These are phyloP conservation scores for Lotmaria passim DNA, from an alignment of 208 protist genomes.

Conservation along the genomic window DNA sequence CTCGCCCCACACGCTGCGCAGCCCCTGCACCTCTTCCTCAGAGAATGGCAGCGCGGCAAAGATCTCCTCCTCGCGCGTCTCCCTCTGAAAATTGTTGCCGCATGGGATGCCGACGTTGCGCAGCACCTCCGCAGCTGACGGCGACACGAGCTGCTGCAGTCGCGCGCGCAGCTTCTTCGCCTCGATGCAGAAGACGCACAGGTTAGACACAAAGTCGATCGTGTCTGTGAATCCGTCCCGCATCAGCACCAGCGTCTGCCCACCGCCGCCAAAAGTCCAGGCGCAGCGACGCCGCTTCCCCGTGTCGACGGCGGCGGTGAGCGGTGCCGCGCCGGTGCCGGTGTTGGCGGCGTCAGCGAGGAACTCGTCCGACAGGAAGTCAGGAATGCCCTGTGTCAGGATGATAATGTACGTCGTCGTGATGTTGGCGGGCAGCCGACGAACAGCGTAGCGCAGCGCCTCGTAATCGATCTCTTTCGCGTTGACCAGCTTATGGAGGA, in stretches of 20 bases:
- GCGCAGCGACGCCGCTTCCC: slow-evolving; percentile 65
- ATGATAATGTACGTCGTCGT: slow-evolving; percentile 69
- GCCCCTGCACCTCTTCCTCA: slow-evolving; percentile 49
- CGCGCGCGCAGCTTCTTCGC: slow-evolving; percentile 67
- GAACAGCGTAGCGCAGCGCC: slow-evolving; percentile 67
- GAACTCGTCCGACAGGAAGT: slow-evolving; percentile 63
- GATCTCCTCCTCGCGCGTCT: slow-evolving; percentile 18
- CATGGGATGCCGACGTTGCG: slow-evolving; percentile 36
- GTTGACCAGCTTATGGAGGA: slow-evolving; percentile 65
- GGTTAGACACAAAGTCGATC: slow-evolving; percentile 84
- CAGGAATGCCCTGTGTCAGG: slow-evolving; percentile 56
- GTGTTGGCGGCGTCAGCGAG: slow-evolving; percentile 51
- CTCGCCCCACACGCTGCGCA: slow-evolving; percentile 59
- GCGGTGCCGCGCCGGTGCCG: slow-evolving; percentile 10
- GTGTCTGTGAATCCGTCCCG: slow-evolving; percentile 87
- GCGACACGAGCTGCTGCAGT: slow-evolving; percentile 74
- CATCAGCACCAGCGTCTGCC: slow-evolving; percentile 83
- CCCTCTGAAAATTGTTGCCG: slow-evolving; percentile 5
- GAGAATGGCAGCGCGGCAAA: slow-evolving; percentile 62
- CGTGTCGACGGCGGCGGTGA: slow-evolving; percentile 49
- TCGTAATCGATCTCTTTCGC: slow-evolving; percentile 63
- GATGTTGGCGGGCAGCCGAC: slow-evolving; percentile 72
- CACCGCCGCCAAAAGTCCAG: slow-evolving; percentile 66
- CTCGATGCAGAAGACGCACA: slow-evolving; percentile 85
- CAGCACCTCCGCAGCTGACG: slow-evolving; percentile 69